phyloP scores from a whole-genome alignment of 495 filamentous ascomycete genomes.

The Amphirosellinia nigrospora region DNA sequence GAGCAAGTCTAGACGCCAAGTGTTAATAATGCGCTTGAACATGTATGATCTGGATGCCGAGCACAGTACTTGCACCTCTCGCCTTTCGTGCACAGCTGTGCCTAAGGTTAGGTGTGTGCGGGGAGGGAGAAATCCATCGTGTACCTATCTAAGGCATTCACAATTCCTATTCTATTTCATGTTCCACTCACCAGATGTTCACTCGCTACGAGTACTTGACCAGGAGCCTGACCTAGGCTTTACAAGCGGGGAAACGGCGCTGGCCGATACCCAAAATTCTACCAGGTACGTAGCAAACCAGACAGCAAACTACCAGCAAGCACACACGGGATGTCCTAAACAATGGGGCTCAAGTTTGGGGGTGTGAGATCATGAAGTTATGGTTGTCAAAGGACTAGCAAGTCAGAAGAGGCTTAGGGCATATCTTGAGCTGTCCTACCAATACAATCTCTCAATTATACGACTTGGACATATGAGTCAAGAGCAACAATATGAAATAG shows the following conservation, averaged over 20 bases:
- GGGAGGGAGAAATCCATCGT: constrained; percentile 11
- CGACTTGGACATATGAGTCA: background rate
- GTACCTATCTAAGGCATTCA: background rate
- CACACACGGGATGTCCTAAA: background rate
- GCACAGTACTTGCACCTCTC: background rate
- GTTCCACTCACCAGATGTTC: background rate
- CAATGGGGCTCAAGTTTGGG: background rate
- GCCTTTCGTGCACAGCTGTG: no score
- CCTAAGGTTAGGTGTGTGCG: no score
- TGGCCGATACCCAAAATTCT: background rate
- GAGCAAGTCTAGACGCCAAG: no score
- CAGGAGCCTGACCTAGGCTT: no score
- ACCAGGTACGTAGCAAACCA: background rate
- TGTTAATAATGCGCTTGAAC: no score
- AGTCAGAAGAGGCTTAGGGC: background rate
- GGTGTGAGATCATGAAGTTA: background rate
- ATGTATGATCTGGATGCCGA: no score
- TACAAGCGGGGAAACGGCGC: background rate
- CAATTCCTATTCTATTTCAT: background rate
- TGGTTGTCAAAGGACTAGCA: background rate
- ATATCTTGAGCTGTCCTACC: background rate
- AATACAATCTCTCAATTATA: background rate
- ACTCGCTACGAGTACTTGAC: no score
- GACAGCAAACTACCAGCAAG: background rate
- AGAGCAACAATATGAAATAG: background rate